Conservation (phyloP, 1,284 basidiomycete genomes). For the Austroboletus niveus region DNA sequence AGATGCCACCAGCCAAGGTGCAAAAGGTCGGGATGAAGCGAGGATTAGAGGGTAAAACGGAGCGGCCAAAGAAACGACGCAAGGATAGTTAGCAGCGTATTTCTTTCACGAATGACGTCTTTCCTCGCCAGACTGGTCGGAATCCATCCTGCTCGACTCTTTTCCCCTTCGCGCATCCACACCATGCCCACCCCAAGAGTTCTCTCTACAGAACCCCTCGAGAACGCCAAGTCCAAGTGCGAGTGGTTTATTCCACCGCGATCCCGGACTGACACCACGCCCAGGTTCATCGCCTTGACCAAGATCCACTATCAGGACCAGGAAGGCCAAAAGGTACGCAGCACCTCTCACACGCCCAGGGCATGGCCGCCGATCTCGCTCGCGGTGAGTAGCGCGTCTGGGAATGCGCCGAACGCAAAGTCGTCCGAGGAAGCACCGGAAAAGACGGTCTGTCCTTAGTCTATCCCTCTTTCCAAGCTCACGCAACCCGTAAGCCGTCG, state of each 20-base stretch:
- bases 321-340: conserved; percentile 63
- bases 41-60: conserved; percentile 5
- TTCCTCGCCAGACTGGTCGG: conserved; percentile 8
- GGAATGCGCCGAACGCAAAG: conserved; percentile 85
- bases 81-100: not conserved
- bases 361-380: not conserved
- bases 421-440: conserved; percentile 70
- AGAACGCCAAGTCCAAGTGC: conserved; percentile 60
- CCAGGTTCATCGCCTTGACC: conserved; percentile 73
- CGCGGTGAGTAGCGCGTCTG: conserved; percentile 60
- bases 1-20: not conserved
- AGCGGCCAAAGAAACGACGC: conserved; percentile 21
- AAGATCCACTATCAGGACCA: conserved; percentile 74
- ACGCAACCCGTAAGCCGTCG: conserved; percentile 57
- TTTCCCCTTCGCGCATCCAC: not conserved
- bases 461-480: not conserved
- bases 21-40: conserved; percentile 15
- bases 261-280: not conserved
- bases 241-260: conserved; percentile 19
- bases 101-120: conserved; percentile 1
- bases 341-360: not conserved
- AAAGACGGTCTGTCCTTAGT: conserved; percentile 64
- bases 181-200: conserved; percentile 34
- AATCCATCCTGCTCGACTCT: not conserved
- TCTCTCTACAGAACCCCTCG: conserved; percentile 47